Evolutionary conservation across 768 basidiomycete genomes (phyloP).

Genomic region (Coprinopsis strossmayeri): DNA sequence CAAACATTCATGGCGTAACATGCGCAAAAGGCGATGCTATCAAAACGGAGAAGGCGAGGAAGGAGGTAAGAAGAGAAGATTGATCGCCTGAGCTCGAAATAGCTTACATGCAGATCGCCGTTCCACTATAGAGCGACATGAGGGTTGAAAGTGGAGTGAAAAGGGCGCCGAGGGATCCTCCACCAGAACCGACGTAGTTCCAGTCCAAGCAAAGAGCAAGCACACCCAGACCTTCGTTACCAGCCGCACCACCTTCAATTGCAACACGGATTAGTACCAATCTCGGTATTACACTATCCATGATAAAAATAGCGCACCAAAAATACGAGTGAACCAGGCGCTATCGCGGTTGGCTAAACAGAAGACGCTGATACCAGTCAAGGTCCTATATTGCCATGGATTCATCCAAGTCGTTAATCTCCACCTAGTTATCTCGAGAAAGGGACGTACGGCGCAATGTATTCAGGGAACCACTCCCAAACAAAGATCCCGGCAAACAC

Average conservation of each 20-base stretch:
- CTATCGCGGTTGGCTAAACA: conserved; percentile 46
- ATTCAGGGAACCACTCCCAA: conserved; percentile 53
- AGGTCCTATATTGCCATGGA: conserved; percentile 25
- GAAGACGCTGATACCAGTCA: conserved; percentile 58
- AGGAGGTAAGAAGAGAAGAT: not conserved
- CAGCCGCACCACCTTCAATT: conserved; percentile 39
- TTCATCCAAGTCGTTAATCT: not conserved
- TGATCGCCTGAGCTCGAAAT: conserved; percentile 1
- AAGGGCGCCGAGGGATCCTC: conserved; percentile 36
- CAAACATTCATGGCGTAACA: conserved; percentile 45
- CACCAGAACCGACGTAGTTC: conserved; percentile 47
- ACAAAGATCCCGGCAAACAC: conserved; percentile 47
- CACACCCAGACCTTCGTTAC: conserved; percentile 57
- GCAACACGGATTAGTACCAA: not conserved
- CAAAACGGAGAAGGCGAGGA: not conserved
- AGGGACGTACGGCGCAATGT: conserved; percentile 30
- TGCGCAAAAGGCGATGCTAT: conserved; percentile 37
- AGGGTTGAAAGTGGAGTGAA: conserved; percentile 52
- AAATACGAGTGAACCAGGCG: conserved; percentile 44
- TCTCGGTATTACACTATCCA: conserved; percentile 11
- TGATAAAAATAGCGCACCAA: conserved; percentile 37
- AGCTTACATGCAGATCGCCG: conserved; percentile 44
- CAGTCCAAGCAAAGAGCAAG: conserved; percentile 58
- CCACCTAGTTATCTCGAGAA: conserved; percentile 8
- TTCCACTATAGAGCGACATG: conserved; percentile 43